These are phyloP conservation scores for Phanerochaete carnosa DNA, from an alignment of 768 basidiomycete species.

Conservation along the genomic window DNA sequence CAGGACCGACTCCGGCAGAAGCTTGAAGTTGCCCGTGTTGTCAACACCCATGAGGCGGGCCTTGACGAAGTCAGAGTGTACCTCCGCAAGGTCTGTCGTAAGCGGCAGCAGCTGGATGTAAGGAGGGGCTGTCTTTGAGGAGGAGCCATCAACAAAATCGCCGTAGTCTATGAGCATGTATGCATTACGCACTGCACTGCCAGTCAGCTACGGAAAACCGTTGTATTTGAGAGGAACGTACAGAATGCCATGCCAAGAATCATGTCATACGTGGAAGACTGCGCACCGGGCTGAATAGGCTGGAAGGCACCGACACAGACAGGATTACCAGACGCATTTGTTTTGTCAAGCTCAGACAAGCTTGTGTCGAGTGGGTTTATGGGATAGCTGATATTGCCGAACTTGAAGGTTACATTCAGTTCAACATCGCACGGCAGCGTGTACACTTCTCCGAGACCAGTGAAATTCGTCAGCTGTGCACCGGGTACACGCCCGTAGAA, in stretches of 20 bases:
- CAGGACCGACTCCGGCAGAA: slow-evolving; percentile 20
- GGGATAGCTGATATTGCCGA: slow-evolving; percentile 30
- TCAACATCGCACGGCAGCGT: slow-evolving; percentile 30
- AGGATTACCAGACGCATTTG: slow-evolving; percentile 24
- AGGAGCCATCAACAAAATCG: slow-evolving; percentile 30
- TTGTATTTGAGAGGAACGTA: slow-evolving; percentile 18
- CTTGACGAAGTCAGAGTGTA: slow-evolving; percentile 31
- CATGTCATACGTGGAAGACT: slow-evolving; percentile 25
- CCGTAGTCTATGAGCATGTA: slow-evolving; percentile 35
- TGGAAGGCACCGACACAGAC: slow-evolving; percentile 35
- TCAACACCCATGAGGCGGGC: slow-evolving; percentile 29
- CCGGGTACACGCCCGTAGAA: slow-evolving; percentile 33
- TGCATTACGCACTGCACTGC: slow-evolving; percentile 32
- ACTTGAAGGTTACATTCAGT: slow-evolving; percentile 32
- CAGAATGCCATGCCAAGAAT: slow-evolving; percentile 36
- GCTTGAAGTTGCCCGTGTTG: slow-evolving; percentile 24
- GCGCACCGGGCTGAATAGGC: slow-evolving; percentile 22
- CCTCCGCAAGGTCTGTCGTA: slow-evolving; percentile 21
- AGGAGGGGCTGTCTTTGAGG: slow-evolving; percentile 26
- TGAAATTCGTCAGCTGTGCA: slow-evolving; percentile 21
- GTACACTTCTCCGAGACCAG: slow-evolving; percentile 25
- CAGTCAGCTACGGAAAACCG: neutral
- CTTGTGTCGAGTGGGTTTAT: slow-evolving; percentile 33
- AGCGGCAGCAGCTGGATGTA: slow-evolving; percentile 32
- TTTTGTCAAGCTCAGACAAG: slow-evolving; percentile 16